Conservation (phyloP, 768 basidiomycete species). For the Calvatia gigantea region DNA sequence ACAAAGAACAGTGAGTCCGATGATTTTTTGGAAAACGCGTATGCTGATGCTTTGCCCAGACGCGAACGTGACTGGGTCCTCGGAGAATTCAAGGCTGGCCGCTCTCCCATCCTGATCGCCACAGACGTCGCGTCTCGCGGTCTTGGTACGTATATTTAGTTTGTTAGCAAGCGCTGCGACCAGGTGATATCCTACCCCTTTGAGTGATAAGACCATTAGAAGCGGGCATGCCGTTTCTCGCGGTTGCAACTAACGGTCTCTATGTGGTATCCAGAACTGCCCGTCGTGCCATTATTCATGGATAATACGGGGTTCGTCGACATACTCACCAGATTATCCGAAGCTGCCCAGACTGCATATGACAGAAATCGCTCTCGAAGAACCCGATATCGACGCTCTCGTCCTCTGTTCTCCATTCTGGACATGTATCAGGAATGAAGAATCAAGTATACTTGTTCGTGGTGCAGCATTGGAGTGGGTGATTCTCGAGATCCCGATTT, state of each 20-base stretch:
- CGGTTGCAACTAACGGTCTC: conserved; percentile 10
- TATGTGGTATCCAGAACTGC: conserved; percentile 7
- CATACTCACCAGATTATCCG: conserved; percentile 10
- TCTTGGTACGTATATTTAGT: conserved; percentile 81
- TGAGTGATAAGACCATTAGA: conserved; percentile 11
- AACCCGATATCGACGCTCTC: conserved; percentile 1
- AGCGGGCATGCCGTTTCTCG: conserved; percentile 12
- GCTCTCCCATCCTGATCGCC: conserved; percentile 96
- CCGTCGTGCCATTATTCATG: conserved; percentile 1
- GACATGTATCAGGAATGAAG: conserved; percentile 9
- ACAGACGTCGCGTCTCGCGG: conserved; percentile 99
- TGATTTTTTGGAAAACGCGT: neutral
- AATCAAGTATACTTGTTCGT: conserved; percentile 8
- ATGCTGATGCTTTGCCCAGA: conserved; percentile 32
- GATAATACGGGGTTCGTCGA: neutral
- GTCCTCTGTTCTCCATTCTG: conserved; percentile 11
- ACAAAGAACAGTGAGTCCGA: conserved; percentile 89
- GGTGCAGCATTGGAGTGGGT: conserved; percentile 4
- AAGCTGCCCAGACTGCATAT: neutral
- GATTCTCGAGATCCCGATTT: conserved; percentile 9
- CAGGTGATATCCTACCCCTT: conserved; percentile 22
- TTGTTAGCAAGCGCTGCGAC: conserved; percentile 44
- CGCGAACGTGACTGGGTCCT: conserved; percentile 99
- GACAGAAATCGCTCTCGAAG: conserved; percentile 8
- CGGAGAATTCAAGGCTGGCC: conserved; percentile 96